Evolutionary conservation across 805 yeast species (phyloP), one percentile per base, ranked within the genome.

Genomic region (Sungouiella thailandica): DNA sequence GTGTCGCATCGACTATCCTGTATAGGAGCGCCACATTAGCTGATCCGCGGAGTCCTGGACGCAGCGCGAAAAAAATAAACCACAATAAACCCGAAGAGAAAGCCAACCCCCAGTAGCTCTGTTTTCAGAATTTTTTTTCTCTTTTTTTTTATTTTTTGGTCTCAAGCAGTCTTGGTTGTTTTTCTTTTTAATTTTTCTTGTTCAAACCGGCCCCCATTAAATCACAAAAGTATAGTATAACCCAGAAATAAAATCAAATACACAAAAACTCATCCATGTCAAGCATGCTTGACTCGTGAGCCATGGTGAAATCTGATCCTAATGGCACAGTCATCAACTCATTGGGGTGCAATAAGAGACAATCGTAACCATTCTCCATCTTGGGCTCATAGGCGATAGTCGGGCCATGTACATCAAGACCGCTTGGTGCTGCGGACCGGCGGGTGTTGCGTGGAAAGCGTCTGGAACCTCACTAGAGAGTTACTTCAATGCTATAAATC

Each of bases 361-460:
- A 30, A 19, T 23, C 24, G 27, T 19, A 24, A 10, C 28, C 33
- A 16, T 31, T 32, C 9, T 19, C 25, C 15, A 18, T 16, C 19
- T 29, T 35, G 15, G 23, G 28, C 3, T 16, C 32, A 23, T 23
- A 16, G 2, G 14, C 22, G 17, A 12, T 17, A 26, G 33, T 39
- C 30, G 36, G 44, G 36, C 44, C 60, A 41, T 52, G 43, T 41
- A 54, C 51, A 30, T 50, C 60, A 37, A 52, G 53, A 39, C 53
- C 57, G 60, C 57, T 49, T 57, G 65, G 64, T 55, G 65, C 65
- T 59, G 65, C 65, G 44, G 63, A 59, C 65, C 65, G 47, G 35
- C 28, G 30, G 42, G 23, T 19, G 14, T 28, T 32, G 38, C 46
- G 50, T 38, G 46, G 43, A 36, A 40, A 16, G 13, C 14, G 24